phyloP scores from a whole-genome alignment of 148 eudicot genomes.

The Camellia granthamiana region DNA sequence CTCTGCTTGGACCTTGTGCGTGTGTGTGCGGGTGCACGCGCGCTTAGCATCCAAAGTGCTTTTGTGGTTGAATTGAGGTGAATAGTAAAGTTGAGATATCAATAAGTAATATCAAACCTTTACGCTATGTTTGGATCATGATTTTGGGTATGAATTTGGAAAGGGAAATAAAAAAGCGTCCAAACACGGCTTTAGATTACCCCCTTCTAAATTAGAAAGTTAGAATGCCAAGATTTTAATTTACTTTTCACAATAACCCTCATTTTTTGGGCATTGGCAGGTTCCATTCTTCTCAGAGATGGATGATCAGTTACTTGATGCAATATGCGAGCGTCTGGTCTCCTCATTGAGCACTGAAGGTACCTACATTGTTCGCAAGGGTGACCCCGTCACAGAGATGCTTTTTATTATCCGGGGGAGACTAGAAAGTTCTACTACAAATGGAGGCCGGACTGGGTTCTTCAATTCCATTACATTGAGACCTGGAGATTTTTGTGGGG shows the following conservation, averaged over 20 bases:
- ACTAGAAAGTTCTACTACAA: slow-evolving; percentile 60
- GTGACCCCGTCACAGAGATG: slow-evolving; percentile 69
- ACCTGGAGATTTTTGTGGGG: slow-evolving; percentile 70
- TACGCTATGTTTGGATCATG: too few species aligned
- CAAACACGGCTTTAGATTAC: not conserved
- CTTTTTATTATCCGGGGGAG: slow-evolving; percentile 63
- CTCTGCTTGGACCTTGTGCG: slow-evolving; percentile 72
- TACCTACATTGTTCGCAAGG: slow-evolving; percentile 62
- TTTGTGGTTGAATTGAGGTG: not conserved
- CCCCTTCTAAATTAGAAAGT: not conserved
- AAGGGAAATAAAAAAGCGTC: too few species aligned
- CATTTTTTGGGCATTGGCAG: slow-evolving; percentile 29
- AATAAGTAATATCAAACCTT: too few species aligned
- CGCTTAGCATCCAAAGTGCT: not conserved
- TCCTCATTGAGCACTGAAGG: slow-evolving; percentile 70
- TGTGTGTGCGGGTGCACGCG: too few species aligned
- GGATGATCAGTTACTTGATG: slow-evolving; percentile 78
- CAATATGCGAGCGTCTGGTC: slow-evolving; percentile 71
- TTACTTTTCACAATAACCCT: not conserved
- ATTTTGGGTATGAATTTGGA: too few species aligned
- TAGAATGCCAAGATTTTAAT: not conserved
- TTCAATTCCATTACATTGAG: slow-evolving; percentile 51
- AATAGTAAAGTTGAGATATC: not conserved
- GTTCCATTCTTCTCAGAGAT: slow-evolving; percentile 81
- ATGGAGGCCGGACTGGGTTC: slow-evolving; percentile 67